Percentiles rank a stretch among this genome's conserved stretches.
These are phyloP conservation scores for Apiospora hydei DNA, from an alignment of 2,329 filamentous ascomycete genomes.

Conservation along the genomic window DNA sequence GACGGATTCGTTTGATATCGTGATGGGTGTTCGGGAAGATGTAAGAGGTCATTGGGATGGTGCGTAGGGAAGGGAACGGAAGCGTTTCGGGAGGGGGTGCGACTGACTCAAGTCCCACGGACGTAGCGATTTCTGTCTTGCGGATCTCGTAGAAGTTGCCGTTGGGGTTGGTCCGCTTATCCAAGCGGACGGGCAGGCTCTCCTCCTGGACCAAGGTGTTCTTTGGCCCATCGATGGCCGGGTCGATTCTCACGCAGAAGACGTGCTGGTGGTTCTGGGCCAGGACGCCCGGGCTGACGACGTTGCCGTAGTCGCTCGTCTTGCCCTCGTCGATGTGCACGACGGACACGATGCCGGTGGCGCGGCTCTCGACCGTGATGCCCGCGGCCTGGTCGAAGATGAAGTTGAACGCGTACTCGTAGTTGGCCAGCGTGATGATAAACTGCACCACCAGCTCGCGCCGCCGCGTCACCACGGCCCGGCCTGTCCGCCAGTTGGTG, in stretches of 20 bases:
- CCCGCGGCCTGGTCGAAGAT: constrained; percentile 70
- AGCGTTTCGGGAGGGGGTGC: not conserved
- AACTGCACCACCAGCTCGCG: constrained; percentile 72
- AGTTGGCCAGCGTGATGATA: constrained; percentile 74
- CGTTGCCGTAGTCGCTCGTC: constrained; percentile 64
- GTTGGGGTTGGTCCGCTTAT: constrained; percentile 63
- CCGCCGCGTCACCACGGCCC: constrained; percentile 66
- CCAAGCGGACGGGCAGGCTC: constrained; percentile 41
- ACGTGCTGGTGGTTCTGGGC: constrained; percentile 75
- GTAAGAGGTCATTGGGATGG: too few species aligned
- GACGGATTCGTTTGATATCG: too few species aligned
- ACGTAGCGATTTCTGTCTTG: constrained; percentile 54
- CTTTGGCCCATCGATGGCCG: constrained; percentile 56
- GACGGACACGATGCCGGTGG: constrained; percentile 73
- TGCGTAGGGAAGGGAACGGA: too few species aligned
- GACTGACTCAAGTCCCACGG: constrained; percentile 36
- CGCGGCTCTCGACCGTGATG: constrained; percentile 67
- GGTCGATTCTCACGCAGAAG: constrained; percentile 70
- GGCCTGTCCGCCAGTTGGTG: constrained; percentile 70
- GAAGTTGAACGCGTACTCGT: constrained; percentile 73
- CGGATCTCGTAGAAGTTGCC: constrained; percentile 67
- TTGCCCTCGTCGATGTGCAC: constrained; percentile 66
- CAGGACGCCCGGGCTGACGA: constrained; percentile 68
- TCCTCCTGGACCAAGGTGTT: constrained; percentile 42
- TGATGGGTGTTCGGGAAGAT: not conserved